Base-by-base conservation (phyloP, 768 basidiomycete genomes). In the Leccinum boreale region DNA sequence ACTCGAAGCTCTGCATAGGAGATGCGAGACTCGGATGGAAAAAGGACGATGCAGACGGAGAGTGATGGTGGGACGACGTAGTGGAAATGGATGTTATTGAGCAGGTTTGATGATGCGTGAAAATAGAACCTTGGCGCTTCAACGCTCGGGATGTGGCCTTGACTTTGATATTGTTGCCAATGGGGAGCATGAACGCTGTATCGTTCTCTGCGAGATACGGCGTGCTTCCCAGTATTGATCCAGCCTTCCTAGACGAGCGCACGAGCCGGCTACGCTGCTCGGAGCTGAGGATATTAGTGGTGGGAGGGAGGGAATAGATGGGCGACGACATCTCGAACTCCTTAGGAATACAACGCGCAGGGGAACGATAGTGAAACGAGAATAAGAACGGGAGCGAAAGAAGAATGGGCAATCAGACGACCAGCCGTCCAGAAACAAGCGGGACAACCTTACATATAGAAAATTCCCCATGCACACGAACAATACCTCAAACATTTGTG, bases 241-340 rank as follows among this genome's bases (percentile, higher is more conserved):
- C 71, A 24, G 77, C 63, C 52, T 76, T 76, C 57, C 73, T 71
- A 10, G 75, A 72, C 3, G 75, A 73, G 33, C 75, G 75, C 14
- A 76, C 60, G 19, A 76, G 76, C 47, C 71, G 73, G 2, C 64
- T 55, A 26, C 75, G 75, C 42, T 75, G 68, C 33, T 67, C 61
- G 0, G 70, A 55, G 23, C 69, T 58, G 29, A 77, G 71, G 29
- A 29, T 55, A 42, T 76, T 76, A 28, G 65, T 65, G n/a, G 75
- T 76, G 4, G 74, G 73, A 4, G 75, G 75, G 14, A 67, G 75
- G 26, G 56, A 52, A 55, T 56, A 53, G 9, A 63, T 55, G 12
- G 21, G 48, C 6, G 63, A 52, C 67, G 63, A 52, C 68, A 74
- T 73, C 55, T 6, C 58, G 44, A 56, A 67, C 54, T 52, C 17